Base-by-base conservation (phyloP, 768 basidiomycete genomes). In the Kwoniella mangroviensis region DNA sequence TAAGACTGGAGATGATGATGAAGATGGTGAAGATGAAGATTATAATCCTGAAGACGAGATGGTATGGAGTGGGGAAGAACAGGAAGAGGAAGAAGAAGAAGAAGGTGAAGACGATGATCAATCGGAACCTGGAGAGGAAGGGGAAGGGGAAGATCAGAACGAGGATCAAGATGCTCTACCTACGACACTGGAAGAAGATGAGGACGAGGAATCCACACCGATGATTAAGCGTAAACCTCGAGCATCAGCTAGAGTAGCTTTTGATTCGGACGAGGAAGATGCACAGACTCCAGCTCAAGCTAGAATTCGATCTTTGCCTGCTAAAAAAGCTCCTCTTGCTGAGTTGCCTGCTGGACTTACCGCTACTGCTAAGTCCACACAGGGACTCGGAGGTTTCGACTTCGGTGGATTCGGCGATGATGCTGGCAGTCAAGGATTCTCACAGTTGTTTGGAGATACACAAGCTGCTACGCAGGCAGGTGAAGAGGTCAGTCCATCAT, bases 381-480 rank as follows among this genome's bases (percentile, higher is more conserved):
- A 17, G 19, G 43, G 19, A 12, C 64, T 69, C 58, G 68, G 68
- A 17, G 57, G 67, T 21, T 56, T 73, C 42, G 77, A 75, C 54
- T 63, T 79, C 2, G 76, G 51, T 60, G 80, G 76, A 10, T 75
- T 75, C 21, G 74, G 71, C 4, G 67, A 63, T 11, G 66, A 53
- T 42, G 62, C 63, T 6, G 78, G 73, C 11, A 70, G 72, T 43
- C 75, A 55, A 3, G 81, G 79, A 7, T 82, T 82, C 65, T 79
- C 78, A 12, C 79, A 81, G 66, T 65, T 82, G n/a, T 82, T 82
- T 53, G 80, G 73, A 7, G 69, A 66, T 2, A 82, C 79, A 10
- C 81, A 81, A 60, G 64, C 56, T 13, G 66, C 69, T 24, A 51
- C 24, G 3, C 42, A 53, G 11, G 40, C 40, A 19, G 24, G 49